Evolutionary conservation across 306 rosid genomes (phyloP).

Genomic region (Aeschynomene evenia): DNA sequence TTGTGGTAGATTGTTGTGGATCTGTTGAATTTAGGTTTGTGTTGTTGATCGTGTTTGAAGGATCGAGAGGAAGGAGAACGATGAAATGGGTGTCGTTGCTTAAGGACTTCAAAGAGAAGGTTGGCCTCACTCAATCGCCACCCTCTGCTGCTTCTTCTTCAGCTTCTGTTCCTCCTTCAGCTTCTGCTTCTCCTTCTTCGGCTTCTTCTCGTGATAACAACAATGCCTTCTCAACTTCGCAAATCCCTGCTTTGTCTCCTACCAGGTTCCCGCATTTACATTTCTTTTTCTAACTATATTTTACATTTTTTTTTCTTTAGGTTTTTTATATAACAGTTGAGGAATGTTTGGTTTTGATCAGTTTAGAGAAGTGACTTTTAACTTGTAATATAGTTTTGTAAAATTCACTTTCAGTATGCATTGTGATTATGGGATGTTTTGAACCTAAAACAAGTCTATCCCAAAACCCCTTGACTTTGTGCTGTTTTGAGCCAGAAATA

Average conservation of each 20-base stretch:
- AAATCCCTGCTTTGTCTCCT: slow-evolving; percentile 54
- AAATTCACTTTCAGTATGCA: too few species aligned
- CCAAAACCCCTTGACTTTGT: background rate
- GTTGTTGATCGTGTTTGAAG: slow-evolving; percentile 45
- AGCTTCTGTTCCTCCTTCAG: slow-evolving; percentile 37
- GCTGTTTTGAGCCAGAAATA: background rate
- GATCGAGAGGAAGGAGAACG: slow-evolving; percentile 67
- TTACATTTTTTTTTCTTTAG: background rate
- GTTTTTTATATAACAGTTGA: background rate
- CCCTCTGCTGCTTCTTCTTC: slow-evolving; percentile 43
- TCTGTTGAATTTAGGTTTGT: slow-evolving; percentile 48
- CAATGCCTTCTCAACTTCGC: slow-evolving; percentile 56
- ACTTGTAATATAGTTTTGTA: too few species aligned
- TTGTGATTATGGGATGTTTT: background rate
- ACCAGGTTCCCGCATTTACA: slow-evolving; percentile 47
- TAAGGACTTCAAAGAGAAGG: slow-evolving; percentile 99
- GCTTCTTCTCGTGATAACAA: slow-evolving; percentile 51
- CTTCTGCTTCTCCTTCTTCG: slow-evolving; percentile 39
- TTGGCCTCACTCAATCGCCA: slow-evolving; percentile 78
- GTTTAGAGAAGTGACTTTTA: background rate
- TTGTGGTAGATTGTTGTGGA: slow-evolving; percentile 43
- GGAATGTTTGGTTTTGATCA: background rate
- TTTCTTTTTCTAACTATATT: background rate
- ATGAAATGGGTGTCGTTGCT: slow-evolving; percentile 99
- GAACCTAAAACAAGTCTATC: background rate